A percentile compares a stretch with the other conserved stretches of the same genome.
Evolutionary conservation across 108 stramenopile species (phyloP).

Genomic region (Skeletonema potamos): DNA sequence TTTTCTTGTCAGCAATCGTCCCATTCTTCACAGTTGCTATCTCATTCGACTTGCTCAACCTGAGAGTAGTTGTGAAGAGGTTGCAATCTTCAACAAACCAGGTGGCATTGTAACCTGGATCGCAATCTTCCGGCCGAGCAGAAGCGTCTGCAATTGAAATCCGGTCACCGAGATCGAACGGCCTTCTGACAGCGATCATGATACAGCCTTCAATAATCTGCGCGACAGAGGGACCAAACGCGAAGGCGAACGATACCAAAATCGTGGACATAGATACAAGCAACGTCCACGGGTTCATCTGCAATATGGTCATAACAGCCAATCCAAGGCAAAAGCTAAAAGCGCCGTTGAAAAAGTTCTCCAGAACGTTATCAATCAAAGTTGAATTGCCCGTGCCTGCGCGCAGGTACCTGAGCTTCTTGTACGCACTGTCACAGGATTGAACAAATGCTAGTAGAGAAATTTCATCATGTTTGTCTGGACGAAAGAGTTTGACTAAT

Average conservation of each 20-base stretch:
- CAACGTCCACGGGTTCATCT: slow-evolving; percentile 77
- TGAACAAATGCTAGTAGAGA: slow-evolving; percentile 46
- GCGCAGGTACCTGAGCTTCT: slow-evolving; percentile 60
- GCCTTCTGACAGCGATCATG: slow-evolving; percentile 69
- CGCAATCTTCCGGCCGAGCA: slow-evolving; percentile 15
- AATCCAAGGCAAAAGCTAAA: slow-evolving; percentile 57
- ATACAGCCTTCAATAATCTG: slow-evolving; percentile 77
- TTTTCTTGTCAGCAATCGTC: slow-evolving; percentile 50
- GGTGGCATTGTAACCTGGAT: slow-evolving; percentile 37
- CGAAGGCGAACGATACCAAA: slow-evolving; percentile 73
- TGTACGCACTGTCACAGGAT: slow-evolving; percentile 69
- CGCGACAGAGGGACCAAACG: slow-evolving; percentile 65
- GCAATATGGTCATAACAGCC: slow-evolving; percentile 49
- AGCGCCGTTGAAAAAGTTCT: slow-evolving; percentile 56
- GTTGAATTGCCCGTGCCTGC: slow-evolving; percentile 65
- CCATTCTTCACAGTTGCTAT: slow-evolving; percentile 73
- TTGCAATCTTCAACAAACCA: slow-evolving; percentile 87
- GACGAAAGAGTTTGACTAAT: slow-evolving; percentile 61
- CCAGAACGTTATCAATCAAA: slow-evolving; percentile 72
- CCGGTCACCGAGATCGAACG: slow-evolving; percentile 83
- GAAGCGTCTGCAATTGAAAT: slow-evolving; percentile 60
- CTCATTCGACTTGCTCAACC: slow-evolving; percentile 70
- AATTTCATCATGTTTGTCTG: slow-evolving; percentile 56
- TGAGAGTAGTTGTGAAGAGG: slow-evolving; percentile 68
- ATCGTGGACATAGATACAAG: slow-evolving; percentile 70